Evolutionary conservation across 2,329 filamentous ascomycete species (phyloP), one percentile per base, ranked within the genome.

Genomic region (Claviceps pazoutovae): DNA sequence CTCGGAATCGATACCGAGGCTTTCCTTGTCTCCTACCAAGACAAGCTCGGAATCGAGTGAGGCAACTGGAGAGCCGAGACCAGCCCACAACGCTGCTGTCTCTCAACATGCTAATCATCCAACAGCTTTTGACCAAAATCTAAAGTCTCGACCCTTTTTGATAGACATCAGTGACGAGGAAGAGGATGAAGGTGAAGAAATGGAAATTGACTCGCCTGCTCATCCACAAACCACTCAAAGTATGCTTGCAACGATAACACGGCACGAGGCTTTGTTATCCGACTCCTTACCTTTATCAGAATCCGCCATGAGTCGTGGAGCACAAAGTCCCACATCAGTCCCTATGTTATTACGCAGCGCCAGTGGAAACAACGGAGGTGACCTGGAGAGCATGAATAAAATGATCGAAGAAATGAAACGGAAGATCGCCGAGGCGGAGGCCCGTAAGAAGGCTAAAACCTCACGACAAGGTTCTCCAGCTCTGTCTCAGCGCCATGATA

Each of bases 151-250:
- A 48, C 76, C 76, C 2, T 77, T 95, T 50, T 78, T 95, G 41
- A 95, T 95, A 58, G 80, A 94, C 57, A 83, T 94, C 41, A 95
- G 88, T 62, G 90, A 95, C 6, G 74, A 77, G 39, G 76, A 80
- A 48, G 79, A 80, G 52, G 79, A 82, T 56, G 74, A 76, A 37
- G 76, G 79, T 48, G 78, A 80, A 52, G 79, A 82, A 57, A 74
- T 82, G 46, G 81, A 82, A 52, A 73, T 84, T 23, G 79, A 79
- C 26, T 79, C 75, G 46, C 74, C 72, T 9, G 69, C 66, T 30
- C 72, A 75, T 21, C 69, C 69, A 3, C 58, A 66, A 23, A 62
- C 65, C 16, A 60, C 66, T 2, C 59, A 64, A 5, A 66, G 66
- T 21, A 62, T 61, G 11, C 60, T 53, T 17, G 60, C 57, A 5